Percentiles rank a stretch among this genome's conserved stretches.
Conservation (phyloP, 768 basidiomycete genomes). For the Serendipita sp. region DNA sequence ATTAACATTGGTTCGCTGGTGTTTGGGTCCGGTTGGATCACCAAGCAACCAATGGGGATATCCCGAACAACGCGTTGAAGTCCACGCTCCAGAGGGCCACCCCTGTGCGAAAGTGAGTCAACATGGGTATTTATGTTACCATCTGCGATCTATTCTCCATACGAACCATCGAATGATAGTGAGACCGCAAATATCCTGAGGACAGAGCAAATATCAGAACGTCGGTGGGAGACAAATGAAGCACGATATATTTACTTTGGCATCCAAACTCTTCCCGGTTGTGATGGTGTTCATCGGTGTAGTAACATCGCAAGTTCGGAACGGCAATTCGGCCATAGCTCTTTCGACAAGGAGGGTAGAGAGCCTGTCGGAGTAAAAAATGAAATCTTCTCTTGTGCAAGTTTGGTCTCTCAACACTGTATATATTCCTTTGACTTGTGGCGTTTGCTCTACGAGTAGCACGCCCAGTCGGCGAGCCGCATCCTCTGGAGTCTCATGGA, state of each 20-base stretch:
- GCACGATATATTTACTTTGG: slow-evolving; percentile 29
- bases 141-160: neutral
- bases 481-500: slow-evolving; percentile 21
- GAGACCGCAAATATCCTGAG: slow-evolving; percentile 68
- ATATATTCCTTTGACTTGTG: slow-evolving; percentile 74
- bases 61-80: slow-evolving; percentile 79
- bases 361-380: slow-evolving; percentile 81
- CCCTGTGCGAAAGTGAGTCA: slow-evolving; percentile 29
- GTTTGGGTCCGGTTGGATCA: slow-evolving; percentile 74
- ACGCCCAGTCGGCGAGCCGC: slow-evolving; percentile 32
- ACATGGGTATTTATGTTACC: slow-evolving; percentile 2
- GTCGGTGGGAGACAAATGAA: slow-evolving; percentile 4
- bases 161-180: slow-evolving; percentile 77
- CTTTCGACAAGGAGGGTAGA: slow-evolving; percentile 73
- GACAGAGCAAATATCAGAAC: neutral
- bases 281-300: slow-evolving; percentile 50
- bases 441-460: slow-evolving; percentile 57
- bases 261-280: slow-evolving; percentile 45
- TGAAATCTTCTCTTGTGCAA: slow-evolving; percentile 71
- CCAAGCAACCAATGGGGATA: slow-evolving; percentile 70
- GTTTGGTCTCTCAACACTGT: slow-evolving; percentile 64
- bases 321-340: slow-evolving; percentile 73
- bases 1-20: slow-evolving; percentile 82
- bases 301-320: slow-evolving; percentile 36
- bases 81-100: slow-evolving; percentile 81